phyloP scores from a whole-genome alignment of 345 rosid species.

The Acer saccharum region DNA sequence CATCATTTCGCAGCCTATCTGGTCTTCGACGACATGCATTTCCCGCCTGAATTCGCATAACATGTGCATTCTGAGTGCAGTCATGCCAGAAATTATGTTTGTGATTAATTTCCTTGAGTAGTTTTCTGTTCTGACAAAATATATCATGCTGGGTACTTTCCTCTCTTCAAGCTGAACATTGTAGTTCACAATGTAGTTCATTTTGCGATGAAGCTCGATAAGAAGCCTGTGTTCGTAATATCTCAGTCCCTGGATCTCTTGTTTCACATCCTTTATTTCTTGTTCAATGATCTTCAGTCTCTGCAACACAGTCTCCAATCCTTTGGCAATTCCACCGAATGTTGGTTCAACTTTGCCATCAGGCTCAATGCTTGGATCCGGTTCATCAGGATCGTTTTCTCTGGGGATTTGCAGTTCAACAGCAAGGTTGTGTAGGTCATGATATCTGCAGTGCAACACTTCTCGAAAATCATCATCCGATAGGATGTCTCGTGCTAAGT shows the following conservation, averaged over 20 bases:
- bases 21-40: slow-evolving; percentile 92
- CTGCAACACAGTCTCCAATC: slow-evolving; percentile 82
- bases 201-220: slow-evolving; percentile 85
- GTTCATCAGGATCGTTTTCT: slow-evolving; percentile 47
- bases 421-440: slow-evolving; percentile 82
- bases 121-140: slow-evolving; percentile 74
- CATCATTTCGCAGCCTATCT: slow-evolving; percentile 85
- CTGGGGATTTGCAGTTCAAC: slow-evolving; percentile 79
- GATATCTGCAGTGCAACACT: slow-evolving; percentile 82
- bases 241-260: slow-evolving; percentile 93
- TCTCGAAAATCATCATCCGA: slow-evolving; percentile 95
- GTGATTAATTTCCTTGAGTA: slow-evolving; percentile 86
- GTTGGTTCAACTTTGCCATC: slow-evolving; percentile 68
- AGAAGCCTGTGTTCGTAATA: slow-evolving; percentile 88
- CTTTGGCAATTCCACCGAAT: slow-evolving; percentile 89
- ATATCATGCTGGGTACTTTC: slow-evolving; percentile 92
- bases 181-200: slow-evolving; percentile 86
- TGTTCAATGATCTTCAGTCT: slow-evolving; percentile 90
- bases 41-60: slow-evolving; percentile 82
- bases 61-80: slow-evolving; percentile 87
- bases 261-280: slow-evolving; percentile 91
- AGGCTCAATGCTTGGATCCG: slow-evolving; percentile 39
- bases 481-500: slow-evolving; percentile 84
- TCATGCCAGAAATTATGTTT: slow-evolving; percentile 73
- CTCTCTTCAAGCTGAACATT: slow-evolving; percentile 83